These are phyloP conservation scores for Saturnispora halmiae DNA, from an alignment of 805 yeast species.

Conservation along the genomic window DNA sequence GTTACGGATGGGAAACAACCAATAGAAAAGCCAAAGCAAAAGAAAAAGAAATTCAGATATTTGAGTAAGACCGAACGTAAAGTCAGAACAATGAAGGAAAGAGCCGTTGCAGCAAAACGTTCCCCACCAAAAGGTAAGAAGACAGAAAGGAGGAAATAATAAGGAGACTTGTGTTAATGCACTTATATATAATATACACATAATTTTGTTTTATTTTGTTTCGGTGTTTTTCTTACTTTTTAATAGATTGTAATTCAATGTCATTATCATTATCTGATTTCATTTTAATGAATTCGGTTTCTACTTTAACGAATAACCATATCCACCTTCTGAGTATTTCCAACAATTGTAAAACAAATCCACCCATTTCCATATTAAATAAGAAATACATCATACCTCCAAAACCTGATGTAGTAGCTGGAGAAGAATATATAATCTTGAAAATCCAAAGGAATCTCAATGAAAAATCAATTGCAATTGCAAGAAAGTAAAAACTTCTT, in stretches of 20 bases:
- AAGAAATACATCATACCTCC: constrained; percentile 20
- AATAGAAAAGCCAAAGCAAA: constrained; percentile 29
- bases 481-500: constrained; percentile 40
- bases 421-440: constrained; percentile 27
- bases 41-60: constrained; percentile 81
- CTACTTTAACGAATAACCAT: constrained; percentile 83
- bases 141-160: constrained; percentile 13
- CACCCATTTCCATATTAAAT: constrained; percentile 45
- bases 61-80: constrained; percentile 73
- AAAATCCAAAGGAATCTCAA: constrained; percentile 74
- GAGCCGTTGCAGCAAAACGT: constrained; percentile 19
- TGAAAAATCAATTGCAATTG: constrained; percentile 50
- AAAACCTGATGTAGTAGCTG: constrained; percentile 4
- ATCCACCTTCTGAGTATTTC: constrained; percentile 80
- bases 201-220: no score
- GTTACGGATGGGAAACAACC: constrained; percentile 35
- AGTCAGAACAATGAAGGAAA: constrained; percentile 39
- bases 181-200: background rate
- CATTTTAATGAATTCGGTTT: constrained; percentile 50
- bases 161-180: background rate
- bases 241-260: constrained; percentile 20
- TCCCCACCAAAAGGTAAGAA: constrained; percentile 12
- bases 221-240: no score
- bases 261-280: constrained; percentile 11
- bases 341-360: constrained; percentile 56